Base-by-base conservation (phyloP, 495 filamentous ascomycete genomes). In the Patellaria atrata region DNA sequence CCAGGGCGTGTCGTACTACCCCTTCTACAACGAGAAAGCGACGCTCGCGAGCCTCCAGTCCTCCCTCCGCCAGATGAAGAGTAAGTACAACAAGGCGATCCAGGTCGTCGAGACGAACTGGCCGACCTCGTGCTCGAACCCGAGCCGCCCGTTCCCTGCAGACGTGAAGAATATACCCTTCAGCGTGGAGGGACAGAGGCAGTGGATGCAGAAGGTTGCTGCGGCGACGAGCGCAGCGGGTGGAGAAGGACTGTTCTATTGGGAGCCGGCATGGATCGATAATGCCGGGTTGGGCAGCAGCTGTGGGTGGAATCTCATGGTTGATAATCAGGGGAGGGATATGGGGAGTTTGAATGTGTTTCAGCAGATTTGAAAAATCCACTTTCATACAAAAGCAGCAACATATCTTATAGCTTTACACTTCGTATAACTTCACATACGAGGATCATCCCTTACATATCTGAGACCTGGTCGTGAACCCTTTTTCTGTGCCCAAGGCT, bases 61-160 rank as follows among this genome's bases (percentile, higher is more conserved):
- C 8, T 46, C 50, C 1, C 33, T 66, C 14, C 47, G 48, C 22
- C 46, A 50, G 9, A 40, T 66, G 30, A 60, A 52, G 25, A 30
- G 44, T 0, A 45, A 57, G 30, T 66, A 64, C 38, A 37, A 53
- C 25, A 66, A 66, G 42, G 55, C 59, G 3, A 16, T 66, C 13
- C 53, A 58, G 16, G 57, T 66, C 15, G 59, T 59, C 11, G 62
- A 66, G 41, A 66, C 62, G 17, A 55, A 66, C 39, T 66, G 56
- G 44, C 62, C 60, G 18, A 54, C 53, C 15, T 48, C 52, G 14
- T 65, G 60, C 34, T 30, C 40, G 11, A 53, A 52, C 23, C 57
- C 56, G 6, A 18, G 43, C 15, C 52, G 47, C 27, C 51, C 53
- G 12, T 58, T 57, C 8, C 55, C 54, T 21, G 43, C 51, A 7